Evolutionary conservation across 2,329 filamentous ascomycete genomes (phyloP), one percentile per base, ranked within the genome.

Genomic region (Whalleya microplaca): DNA sequence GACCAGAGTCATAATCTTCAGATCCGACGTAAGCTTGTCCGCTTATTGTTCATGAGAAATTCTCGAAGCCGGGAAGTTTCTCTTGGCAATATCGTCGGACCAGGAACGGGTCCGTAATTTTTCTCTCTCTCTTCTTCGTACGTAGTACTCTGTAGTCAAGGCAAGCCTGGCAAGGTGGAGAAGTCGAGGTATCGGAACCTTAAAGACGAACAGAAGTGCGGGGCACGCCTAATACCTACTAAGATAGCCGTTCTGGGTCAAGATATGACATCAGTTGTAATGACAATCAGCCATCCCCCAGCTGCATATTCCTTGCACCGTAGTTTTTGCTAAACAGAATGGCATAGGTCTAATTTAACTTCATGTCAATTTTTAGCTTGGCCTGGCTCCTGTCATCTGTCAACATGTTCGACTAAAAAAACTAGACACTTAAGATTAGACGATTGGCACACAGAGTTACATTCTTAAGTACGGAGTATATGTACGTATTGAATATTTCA

Each of bases 241-340:
- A 41, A 32, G 41, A n/a, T 27, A 37, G 21, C 21, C 32, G 19
- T 6, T 54, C 54, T 58, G 56, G 56, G n/a, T 37, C 6, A 46
- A 16, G 16, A 19, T 48, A 61, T 61, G 58, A 61, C 58, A 55
- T 57, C 52, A 52, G 40, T 41, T 18, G 46, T 50, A 50, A 37
- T 42, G 23, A 40, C 43, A 45, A 14, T 43, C 47, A 14, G 27
- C 41, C 47, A 12, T 42, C 21, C 16, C 10, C 32, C n/a, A 2
- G 27, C 45, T 46, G 53, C n/a, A n/a, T n/a, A n/a, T 56, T 37
- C 57, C 53, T 54, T 59, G 53, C 57, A 56, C 56, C 37, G 42
- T 52, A 27, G 23, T 55, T 48, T 50, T 27, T 20, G 3, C 44
- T 42, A 23, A 14, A 20, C 20, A n/a, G 41, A 16, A 32, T 6